phyloP scores from a whole-genome alignment of 23 red algal genomes.

The Chondrus crispus region DNA sequence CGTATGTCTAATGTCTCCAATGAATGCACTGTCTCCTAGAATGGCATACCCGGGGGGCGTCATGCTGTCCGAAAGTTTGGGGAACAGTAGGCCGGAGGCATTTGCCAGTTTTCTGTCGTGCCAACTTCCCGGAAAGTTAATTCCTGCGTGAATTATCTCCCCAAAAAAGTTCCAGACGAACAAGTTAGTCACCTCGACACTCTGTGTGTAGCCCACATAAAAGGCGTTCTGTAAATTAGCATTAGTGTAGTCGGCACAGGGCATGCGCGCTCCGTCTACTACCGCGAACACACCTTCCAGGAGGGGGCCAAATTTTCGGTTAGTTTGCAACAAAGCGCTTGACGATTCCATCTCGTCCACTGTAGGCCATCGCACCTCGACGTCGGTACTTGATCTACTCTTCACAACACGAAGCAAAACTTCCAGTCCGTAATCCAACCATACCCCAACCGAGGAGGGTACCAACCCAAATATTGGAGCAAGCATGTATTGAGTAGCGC shows the following conservation, averaged over 20 bases:
- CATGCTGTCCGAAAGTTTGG: background rate
- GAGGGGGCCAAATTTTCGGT: background rate
- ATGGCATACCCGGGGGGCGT: background rate
- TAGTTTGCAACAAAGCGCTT: background rate
- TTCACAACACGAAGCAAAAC: background rate
- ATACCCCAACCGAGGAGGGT: background rate
- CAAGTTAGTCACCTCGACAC: conserved; percentile 16
- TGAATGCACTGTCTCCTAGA: background rate
- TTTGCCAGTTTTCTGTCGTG: background rate
- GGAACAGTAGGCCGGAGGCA: background rate
- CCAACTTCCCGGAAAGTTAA: conserved; percentile 24
- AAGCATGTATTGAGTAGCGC: background rate
- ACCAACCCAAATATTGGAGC: background rate
- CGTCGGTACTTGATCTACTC: background rate
- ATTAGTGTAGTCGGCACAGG: background rate
- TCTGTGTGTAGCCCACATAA: background rate
- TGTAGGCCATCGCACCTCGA: background rate
- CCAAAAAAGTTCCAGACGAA: conserved; percentile 26
- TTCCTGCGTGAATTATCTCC: background rate
- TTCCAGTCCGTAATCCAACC: background rate
- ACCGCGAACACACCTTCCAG: background rate
- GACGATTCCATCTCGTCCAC: background rate
- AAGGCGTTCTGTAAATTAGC: background rate
- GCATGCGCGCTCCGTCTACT: background rate
- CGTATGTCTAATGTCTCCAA: background rate